A percentile compares a stretch with the other conserved stretches of the same genome.
Evolutionary conservation across 2,329 filamentous ascomycete genomes (phyloP).

Genomic region (Cytospora leucostoma): DNA sequence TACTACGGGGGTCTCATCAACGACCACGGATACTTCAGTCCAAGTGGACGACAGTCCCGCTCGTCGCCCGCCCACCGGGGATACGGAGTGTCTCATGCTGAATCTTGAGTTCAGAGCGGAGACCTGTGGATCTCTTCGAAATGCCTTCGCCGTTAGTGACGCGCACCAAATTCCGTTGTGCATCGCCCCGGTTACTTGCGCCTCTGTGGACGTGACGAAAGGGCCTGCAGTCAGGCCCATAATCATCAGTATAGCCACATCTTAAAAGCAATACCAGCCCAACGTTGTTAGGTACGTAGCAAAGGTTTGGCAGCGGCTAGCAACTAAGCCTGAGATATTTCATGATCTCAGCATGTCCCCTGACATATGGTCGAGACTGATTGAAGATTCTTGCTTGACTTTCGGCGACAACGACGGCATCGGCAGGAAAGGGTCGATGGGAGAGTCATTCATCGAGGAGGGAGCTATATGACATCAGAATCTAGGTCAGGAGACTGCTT

Average conservation of each 20-base stretch:
- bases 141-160: background rate
- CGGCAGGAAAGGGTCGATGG: conserved; percentile 15
- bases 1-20: background rate
- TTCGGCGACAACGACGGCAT: conserved; percentile 14
- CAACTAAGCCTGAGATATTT: background rate
- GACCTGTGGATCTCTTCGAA: background rate
- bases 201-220: background rate
- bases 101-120: background rate
- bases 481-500: background rate
- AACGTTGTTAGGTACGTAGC: background rate
- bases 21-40: background rate
- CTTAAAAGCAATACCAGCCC: background rate
- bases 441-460: conserved; percentile 12
- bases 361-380: conserved; percentile 12
- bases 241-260: background rate
- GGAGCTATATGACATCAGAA: conserved; percentile 3
- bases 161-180: background rate
- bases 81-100: background rate
- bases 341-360: conserved; percentile 3
- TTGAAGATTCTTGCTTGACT: conserved; percentile 10
- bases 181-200: background rate
- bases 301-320: background rate
- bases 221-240: background rate
- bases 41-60: background rate
- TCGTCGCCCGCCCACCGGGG: background rate